Evolutionary conservation across 768 basidiomycete genomes (phyloP), one percentile per base, ranked within the genome.

Genomic region (Lentinula boryana): DNA sequence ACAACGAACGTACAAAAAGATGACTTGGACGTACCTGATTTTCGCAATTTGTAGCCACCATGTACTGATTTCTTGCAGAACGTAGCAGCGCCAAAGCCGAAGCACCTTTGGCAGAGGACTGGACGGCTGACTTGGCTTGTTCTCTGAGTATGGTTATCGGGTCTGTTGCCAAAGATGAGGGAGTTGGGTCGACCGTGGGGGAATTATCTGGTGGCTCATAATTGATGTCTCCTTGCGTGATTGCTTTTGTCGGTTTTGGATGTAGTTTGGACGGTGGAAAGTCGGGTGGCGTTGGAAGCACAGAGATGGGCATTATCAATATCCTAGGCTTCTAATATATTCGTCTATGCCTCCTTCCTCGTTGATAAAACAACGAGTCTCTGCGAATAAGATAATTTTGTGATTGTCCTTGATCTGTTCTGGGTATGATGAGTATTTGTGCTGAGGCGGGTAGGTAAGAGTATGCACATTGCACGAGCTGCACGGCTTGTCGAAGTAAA

Each of bases 1-100:
- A 3, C 31, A 46, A 33, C 5, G n/a, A 33, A 51, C 15, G 50
- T 51, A 13, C 31, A 16, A 32, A 31, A 18, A 33, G 15, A 1
- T 32, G 67, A 91, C 88, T 63, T 71, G 66, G 31, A 51, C 15
- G 13, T 4, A 51, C 55, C 7, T 77, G 75, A 62, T 77, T 82
- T 5, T 84, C 58, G 38, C 36, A 60, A 5, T 10, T 52, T 12
- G 32, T 33, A 3, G 58, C 91, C 7, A 67, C 67, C 31, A 75
- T 70, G 50, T 82, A 78, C 71, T 88, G 87, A 13, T 72, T 74
- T 53, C 84, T 80, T 23, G 91, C 90, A 21, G 78, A 72, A 68
- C 76, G 80, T 71, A 93, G 83, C 65, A 92, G 80, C 8, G 80
- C 74, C 32, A 82, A 68, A 6, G 87, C 75, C 8, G 87, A 84